Conservation (phyloP, 2,329 filamentous ascomycete species). For the Davidsoniella neocaledoniae region DNA sequence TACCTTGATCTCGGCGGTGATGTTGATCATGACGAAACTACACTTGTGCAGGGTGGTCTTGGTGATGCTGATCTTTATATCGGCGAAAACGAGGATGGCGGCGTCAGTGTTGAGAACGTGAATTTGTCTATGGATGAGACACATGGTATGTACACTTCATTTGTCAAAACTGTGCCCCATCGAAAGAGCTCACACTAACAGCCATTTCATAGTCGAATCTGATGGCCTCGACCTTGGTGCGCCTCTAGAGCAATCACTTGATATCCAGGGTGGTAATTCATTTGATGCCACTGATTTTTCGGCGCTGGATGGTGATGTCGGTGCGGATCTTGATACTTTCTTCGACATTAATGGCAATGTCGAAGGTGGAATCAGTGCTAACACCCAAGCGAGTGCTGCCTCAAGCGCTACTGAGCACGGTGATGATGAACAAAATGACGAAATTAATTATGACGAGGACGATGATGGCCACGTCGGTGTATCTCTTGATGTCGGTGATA, state of each 20-base stretch:
- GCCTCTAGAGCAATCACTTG: slow-evolving; percentile 1
- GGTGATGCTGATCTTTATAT: slow-evolving; percentile 13
- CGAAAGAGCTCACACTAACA: not conserved
- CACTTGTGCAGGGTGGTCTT: slow-evolving; percentile 8
- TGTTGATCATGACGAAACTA: slow-evolving; percentile 15
- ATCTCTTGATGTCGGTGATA: slow-evolving; percentile 9
- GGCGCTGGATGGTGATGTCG: slow-evolving; percentile 3
- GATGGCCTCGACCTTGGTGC: slow-evolving; percentile 6
- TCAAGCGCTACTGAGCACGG: slow-evolving; percentile 12
- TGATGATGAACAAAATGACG: slow-evolving; percentile 11
- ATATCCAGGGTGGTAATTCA: not conserved
- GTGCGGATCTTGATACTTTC: slow-evolving; percentile 9
- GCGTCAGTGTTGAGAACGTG: slow-evolving; percentile 8
- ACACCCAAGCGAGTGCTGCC: not conserved
- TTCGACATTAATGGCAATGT: slow-evolving; percentile 2
- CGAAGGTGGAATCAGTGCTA: not conserved
- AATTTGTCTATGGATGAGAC: slow-evolving; percentile 6
- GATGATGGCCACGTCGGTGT: slow-evolving; percentile 10
- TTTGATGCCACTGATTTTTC: slow-evolving; percentile 9
- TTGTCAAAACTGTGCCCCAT: not conserved
- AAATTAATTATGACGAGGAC: slow-evolving; percentile 12
- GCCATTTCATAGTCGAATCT: not conserved
- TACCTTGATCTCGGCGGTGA: slow-evolving; percentile 14
- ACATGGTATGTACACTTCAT: not conserved
- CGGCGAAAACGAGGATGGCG: slow-evolving; percentile 11